Percentiles rank a stretch among this genome's conserved stretches.
Evolutionary conservation across 768 basidiomycete genomes (phyloP).

Genomic region (Mycena galopus): DNA sequence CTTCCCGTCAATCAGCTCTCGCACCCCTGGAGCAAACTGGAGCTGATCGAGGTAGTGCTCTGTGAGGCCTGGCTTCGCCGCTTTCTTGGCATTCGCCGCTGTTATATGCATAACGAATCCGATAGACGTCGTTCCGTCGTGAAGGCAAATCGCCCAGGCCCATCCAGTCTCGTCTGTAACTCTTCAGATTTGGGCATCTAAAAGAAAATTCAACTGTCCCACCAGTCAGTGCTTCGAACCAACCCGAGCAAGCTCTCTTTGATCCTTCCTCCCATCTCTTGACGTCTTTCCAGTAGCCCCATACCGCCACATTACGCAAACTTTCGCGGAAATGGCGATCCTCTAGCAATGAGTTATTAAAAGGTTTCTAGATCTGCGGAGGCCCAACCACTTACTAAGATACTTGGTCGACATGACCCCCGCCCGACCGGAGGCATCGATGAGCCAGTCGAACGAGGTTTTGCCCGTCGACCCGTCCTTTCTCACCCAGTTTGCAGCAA

Average conservation of each 20-base stretch:
- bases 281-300: constrained; percentile 9
- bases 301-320: constrained; percentile 50
- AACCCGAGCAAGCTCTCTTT: constrained; percentile 23
- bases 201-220: too few species aligned
- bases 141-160: constrained; percentile 70
- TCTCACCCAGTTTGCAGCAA: constrained; percentile 43
- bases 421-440: constrained; percentile 52
- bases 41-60: constrained; percentile 61
- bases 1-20: constrained; percentile 44
- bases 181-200: too few species aligned
- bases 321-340: constrained; percentile 50
- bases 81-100: constrained; percentile 50
- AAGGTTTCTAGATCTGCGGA: too few species aligned
- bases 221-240: constrained; percentile 39
- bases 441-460: constrained; percentile 47
- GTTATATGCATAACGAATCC: constrained; percentile 63
- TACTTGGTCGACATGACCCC: constrained; percentile 55
- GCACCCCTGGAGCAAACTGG: constrained; percentile 60
- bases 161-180: constrained; percentile 67
- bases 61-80: constrained; percentile 35
- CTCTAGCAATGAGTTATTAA: too few species aligned
- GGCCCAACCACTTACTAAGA: background rate
- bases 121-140: constrained; percentile 63
- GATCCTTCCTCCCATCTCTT: constrained; percentile 3
- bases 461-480: constrained; percentile 34